Percentiles rank a stretch among this genome's conserved stretches.
These are phyloP conservation scores for Cyclotella atomus DNA, from an alignment of 108 stramenopile genomes.

Conservation along the genomic window DNA sequence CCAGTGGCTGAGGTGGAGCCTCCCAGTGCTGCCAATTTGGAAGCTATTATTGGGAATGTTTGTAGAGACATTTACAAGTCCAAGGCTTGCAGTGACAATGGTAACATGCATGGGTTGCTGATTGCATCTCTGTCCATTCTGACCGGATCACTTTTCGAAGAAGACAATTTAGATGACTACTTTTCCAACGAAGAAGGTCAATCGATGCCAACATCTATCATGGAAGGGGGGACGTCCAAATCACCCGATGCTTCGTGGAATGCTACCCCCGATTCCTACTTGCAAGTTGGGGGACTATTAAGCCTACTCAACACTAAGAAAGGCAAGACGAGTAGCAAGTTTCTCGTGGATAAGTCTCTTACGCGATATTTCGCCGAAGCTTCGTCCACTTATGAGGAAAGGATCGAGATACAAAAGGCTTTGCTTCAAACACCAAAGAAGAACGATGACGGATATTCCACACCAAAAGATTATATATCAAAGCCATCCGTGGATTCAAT, in stretches of 20 bases:
- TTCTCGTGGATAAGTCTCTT: constrained; percentile 52
- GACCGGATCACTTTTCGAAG: constrained; percentile 32
- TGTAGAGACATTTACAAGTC: constrained; percentile 30
- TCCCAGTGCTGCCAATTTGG: constrained; percentile 41
- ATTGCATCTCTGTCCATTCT: constrained; percentile 65
- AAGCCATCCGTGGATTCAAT: not conserved
- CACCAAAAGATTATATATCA: not conserved
- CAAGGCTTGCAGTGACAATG: not conserved
- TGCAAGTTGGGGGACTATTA: constrained; percentile 57
- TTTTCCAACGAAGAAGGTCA: not conserved
- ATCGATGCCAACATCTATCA: not conserved
- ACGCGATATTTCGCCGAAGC: constrained; percentile 70
- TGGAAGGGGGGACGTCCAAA: not conserved
- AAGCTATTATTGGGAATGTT: constrained; percentile 62
- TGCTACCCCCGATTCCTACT: not conserved
- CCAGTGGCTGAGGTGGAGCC: not conserved
- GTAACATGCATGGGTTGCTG: constrained; percentile 52
- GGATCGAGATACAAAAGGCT: constrained; percentile 77
- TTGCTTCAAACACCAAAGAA: constrained; percentile 25
- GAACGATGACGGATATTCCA: not conserved
- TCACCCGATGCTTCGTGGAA: not conserved
- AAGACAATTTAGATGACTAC: constrained; percentile 41
- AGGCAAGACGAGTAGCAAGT: constrained; percentile 2
- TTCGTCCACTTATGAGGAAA: constrained; percentile 70
- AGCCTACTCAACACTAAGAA: not conserved